phyloP scores from a whole-genome alignment of 73 alveolate species.

The Paramecium pentaurelia region DNA sequence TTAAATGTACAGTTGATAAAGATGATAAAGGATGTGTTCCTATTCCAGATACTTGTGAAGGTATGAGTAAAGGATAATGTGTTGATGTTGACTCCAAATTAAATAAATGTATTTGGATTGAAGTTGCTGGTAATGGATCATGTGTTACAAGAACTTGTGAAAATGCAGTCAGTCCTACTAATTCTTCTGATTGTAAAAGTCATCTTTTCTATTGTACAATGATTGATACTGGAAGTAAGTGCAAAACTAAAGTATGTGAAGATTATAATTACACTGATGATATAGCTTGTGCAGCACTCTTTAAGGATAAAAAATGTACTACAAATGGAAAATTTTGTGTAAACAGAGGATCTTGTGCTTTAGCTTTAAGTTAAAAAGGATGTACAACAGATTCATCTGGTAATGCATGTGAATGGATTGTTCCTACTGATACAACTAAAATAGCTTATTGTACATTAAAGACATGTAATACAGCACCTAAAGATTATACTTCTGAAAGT shows the following conservation, averaged over 20 bases:
- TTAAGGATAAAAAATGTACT: not conserved
- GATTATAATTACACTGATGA: not conserved
- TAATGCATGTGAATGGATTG: not conserved
- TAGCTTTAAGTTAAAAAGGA: not conserved
- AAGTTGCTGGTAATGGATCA: not conserved
- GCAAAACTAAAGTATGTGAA: not conserved
- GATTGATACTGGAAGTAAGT: not conserved
- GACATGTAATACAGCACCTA: not conserved
- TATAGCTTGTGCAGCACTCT: not conserved
- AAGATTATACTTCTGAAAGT: not conserved
- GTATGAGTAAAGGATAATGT: not conserved
- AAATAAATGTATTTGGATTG: not conserved
- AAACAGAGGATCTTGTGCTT: not conserved
- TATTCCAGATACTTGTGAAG: not conserved
- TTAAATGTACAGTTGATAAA: not conserved
- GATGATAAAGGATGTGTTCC: not conserved
- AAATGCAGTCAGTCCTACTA: not conserved
- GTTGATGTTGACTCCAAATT: not conserved
- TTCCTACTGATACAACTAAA: not conserved
- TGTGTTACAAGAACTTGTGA: not conserved
- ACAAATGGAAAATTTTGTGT: not conserved
- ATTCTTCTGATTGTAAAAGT: not conserved
- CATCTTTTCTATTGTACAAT: not conserved
- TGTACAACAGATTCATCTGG: not conserved
- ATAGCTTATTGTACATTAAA: not conserved